Base-by-base conservation (phyloP, 371 early-diverging fungal species). In the Syncephalis plumigaleata region DNA sequence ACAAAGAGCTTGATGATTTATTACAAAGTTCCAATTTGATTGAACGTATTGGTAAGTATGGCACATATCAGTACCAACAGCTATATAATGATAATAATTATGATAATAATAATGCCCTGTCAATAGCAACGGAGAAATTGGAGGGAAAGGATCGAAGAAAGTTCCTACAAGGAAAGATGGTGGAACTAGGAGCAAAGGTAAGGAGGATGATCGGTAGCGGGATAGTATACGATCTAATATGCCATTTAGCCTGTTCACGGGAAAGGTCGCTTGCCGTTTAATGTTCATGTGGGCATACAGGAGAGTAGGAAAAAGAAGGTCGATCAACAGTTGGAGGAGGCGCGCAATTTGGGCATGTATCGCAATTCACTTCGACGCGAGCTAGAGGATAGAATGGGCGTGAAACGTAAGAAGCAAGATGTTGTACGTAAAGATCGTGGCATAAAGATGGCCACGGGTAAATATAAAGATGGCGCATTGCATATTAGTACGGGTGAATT, bases 141-240 rank as follows among this genome's bases (percentile, higher is more conserved):
- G 44, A 52, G 11, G 75, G 71, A 15, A 60, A 59, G 46, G 70
- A 71, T 48, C 55, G 71, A 9, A 60, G 63, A 37, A 58, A 55
- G 36, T 56, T 64, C 47, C 36, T 56, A 37, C 42, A 57, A 39
- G 11, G 51, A 16, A 61, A 65, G 51, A 27, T 70, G 27, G 46
- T 50, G 9, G 67, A 64, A 25, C 59, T 74, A 20, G 71, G 73
- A n/a, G 70, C 54, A 26, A 60, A 64, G 49, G 61, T 62, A 37
- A 44, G 31, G n/a, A n/a, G n/a, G n/a, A n/a, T n/a, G n/a, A n/a
- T n/a, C n/a, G n/a, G n/a, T n/a, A n/a, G n/a, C n/a, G n/a, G n/a
- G n/a, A n/a, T n/a, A n/a, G n/a, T n/a, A n/a, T n/a, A n/a, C n/a
- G n/a, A n/a, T n/a, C n/a, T n/a, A n/a, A n/a, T n/a, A n/a, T n/a